Base-by-base conservation (phyloP, 2,329 filamentous ascomycete species). In the Thermoascus crustaceus region DNA sequence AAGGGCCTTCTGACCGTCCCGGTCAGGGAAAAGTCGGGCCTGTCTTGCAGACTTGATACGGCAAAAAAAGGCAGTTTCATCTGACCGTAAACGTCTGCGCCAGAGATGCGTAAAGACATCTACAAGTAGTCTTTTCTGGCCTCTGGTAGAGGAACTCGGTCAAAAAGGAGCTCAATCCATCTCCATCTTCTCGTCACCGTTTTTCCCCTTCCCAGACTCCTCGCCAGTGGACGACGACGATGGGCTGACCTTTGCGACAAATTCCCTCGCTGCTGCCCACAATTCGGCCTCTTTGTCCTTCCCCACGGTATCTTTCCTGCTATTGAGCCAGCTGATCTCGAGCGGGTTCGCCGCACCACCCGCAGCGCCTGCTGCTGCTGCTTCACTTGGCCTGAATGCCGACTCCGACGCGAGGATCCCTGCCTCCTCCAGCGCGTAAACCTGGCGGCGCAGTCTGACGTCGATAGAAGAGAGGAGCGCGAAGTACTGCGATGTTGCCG, bases 311-410 rank as follows among this genome's bases (percentile, higher is more conserved):
- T 84, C 82, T 42, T 84, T 85, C 38, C 85, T 75, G 50, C 85
- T 88, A 55, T 95, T 96, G 49, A 96, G 63, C 76, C 84, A 89
- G 20, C 88, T 88, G 9, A 93, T 80, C 54, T 95, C 88, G 35
- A 95, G 68, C 65, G 24, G 78, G 69, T 54, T 76, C 64, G 45
- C 37, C 4, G 46, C 46, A 30, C 40, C 35, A 13, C 42, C 42
- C 23, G 45, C 39, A 13, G 43, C 47, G 9, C 43, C 42, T 24
- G 48, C 50, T 2, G 44, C 55, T 7, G 49, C 43, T 11, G 51
- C 41, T 30, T 64, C 55, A 3, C 51, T 50, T 9, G 58, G 47
- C 19, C 52, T 49, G 2, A 56, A 48, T 7, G 53, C 47, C 16
- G 57, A 54, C 16, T 71, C 63, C 3, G 68, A 55, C 1, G 67